phyloP scores from a whole-genome alignment of 768 basidiomycete genomes.

The Hericium rajendrae region DNA sequence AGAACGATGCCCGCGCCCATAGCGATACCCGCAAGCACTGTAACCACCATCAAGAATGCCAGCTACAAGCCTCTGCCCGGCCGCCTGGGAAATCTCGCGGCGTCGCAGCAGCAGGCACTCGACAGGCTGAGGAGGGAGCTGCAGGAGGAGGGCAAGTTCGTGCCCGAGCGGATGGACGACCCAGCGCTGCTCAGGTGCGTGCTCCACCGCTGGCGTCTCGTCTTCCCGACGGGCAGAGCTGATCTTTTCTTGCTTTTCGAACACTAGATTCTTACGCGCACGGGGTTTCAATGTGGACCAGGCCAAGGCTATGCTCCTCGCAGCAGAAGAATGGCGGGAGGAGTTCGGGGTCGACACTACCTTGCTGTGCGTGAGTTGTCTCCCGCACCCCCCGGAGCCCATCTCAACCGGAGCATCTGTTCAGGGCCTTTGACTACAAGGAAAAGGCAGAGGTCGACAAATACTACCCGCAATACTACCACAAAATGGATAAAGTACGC shows the following conservation, averaged over 20 bases:
- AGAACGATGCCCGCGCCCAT: not conserved
- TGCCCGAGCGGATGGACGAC: constrained; percentile 60
- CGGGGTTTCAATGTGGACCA: constrained; percentile 81
- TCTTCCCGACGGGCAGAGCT: not conserved
- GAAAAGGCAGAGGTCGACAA: constrained; percentile 79
- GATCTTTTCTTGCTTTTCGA: not conserved
- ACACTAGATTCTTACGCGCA: constrained; percentile 75
- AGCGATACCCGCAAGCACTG: not conserved
- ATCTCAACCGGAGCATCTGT: not conserved
- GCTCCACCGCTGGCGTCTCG: not conserved
- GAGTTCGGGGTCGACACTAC: constrained; percentile 76
- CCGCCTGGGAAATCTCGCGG: constrained; percentile 65
- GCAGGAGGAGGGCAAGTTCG: constrained; percentile 49
- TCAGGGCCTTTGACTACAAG: constrained; percentile 76
- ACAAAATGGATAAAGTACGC: constrained; percentile 85
- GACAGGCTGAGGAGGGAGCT: constrained; percentile 61
- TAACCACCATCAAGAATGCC: constrained; percentile 38
- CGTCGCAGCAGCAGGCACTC: constrained; percentile 52
- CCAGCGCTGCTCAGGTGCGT: constrained; percentile 55
- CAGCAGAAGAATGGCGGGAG: constrained; percentile 82
- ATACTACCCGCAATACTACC: constrained; percentile 94
- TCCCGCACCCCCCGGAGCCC: not conserved
- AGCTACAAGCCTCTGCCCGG: constrained; percentile 63
- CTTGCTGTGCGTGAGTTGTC: constrained; percentile 36
- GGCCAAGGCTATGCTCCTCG: constrained; percentile 77